Base-by-base conservation (phyloP, 1,284 basidiomycete genomes). In the Boletus semigastroideus region DNA sequence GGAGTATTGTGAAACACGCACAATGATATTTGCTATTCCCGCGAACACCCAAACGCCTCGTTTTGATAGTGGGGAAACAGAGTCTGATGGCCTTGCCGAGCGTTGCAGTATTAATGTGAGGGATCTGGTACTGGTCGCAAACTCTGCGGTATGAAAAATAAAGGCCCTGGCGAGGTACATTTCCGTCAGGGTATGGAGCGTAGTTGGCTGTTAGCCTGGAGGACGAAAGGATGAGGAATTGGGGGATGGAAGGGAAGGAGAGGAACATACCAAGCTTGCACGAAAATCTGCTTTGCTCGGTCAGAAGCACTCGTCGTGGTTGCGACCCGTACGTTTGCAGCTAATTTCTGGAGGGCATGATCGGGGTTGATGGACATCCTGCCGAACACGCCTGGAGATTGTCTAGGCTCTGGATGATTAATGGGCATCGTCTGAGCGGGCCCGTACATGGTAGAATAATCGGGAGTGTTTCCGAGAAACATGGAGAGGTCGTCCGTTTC, bases 1-100 rank as follows among this genome's bases (percentile, higher is more conserved):
- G 61, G 56, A 59, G 57, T 48, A 57, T 57, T 57, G 55, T 54
- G 57, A 61, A 58, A 63, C 57, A 80, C 86, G 65, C 62, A 92
- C 90, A 93, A 70, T 93, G 91, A 74, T 93, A 93, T 78, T 93
- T 92, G 74, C 86, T 92, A 75, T 94, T 94, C 50, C 93, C 93
- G 68, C 93, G 78, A 52, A 93, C 92, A 52, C 93, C 93, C 53
- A 96, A 73, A 52, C 94, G 86, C 59, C 94, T 80, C 42, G 93
- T 96, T 79, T 93, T 94, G 80, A 97, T 94, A 59, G 88, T 90
- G 42, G 92, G 91, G 74, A 93, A 97, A 70, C 91, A 93, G 51
- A 90, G 82, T 56, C 92, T 80, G 63, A 97, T 94, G 46, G 92
- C 92, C 73, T 97, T 96, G 57, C 93, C 93, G 62, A 96, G 80